phyloP scores from a whole-genome alignment of 225 moss, liverwort and hornwort genomes.

The Ulota crispa region DNA sequence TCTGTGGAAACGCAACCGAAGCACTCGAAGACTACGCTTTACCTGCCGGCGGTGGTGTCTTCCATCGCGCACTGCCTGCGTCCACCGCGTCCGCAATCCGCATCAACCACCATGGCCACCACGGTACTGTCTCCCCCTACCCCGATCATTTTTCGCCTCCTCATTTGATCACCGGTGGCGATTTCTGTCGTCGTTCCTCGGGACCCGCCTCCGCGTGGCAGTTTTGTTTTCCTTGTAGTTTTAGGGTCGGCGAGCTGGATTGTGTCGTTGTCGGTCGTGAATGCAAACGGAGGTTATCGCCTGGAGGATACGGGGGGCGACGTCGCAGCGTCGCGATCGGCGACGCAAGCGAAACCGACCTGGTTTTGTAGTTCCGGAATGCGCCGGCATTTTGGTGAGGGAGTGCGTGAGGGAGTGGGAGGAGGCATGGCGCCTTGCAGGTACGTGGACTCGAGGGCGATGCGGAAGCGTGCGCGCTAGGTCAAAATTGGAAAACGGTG shows the following conservation, averaged over 20 bases:
- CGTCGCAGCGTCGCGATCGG: background rate
- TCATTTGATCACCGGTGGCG: background rate
- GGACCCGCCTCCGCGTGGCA: background rate
- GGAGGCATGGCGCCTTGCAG: background rate
- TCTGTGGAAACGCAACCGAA: background rate
- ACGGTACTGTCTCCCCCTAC: slow-evolving; percentile 16
- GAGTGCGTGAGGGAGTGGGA: background rate
- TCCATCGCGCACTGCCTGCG: background rate
- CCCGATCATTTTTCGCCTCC: background rate
- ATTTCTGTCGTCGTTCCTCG: background rate
- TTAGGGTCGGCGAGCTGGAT: background rate
- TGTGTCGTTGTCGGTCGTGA: background rate
- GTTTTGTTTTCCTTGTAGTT: background rate
- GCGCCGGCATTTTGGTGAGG: background rate
- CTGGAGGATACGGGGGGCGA: no score
- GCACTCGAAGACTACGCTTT: background rate
- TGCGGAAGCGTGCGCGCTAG: background rate
- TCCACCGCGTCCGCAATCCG: background rate
- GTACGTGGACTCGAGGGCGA: background rate
- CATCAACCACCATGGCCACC: slow-evolving; percentile 30
- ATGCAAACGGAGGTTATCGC: background rate
- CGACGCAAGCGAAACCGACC: background rate
- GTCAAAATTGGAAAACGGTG: background rate
- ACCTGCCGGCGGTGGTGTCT: background rate
- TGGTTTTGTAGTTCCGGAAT: background rate